A percentile compares a stretch with the other conserved stretches of the same genome.
Evolutionary conservation across 768 basidiomycete genomes (phyloP).

Genomic region (Termitomyces sp.): DNA sequence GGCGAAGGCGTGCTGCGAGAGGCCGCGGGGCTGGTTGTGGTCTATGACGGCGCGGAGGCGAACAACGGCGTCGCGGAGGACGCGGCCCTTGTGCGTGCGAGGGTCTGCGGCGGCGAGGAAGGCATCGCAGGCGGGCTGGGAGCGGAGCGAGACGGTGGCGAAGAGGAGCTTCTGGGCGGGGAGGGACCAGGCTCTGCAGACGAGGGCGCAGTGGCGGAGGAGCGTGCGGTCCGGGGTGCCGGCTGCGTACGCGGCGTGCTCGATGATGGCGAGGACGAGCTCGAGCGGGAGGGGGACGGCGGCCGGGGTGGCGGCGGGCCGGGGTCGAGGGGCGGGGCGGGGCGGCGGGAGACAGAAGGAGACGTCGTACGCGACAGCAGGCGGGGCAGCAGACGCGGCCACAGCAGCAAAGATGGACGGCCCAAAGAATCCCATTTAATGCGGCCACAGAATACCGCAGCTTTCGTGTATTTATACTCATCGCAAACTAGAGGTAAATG

Average conservation of each 20-base stretch:
- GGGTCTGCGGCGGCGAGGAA: slow-evolving; percentile 53
- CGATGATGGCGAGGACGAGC: slow-evolving; percentile 61
- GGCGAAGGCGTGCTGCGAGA: not conserved
- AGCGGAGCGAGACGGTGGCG: slow-evolving; percentile 51
- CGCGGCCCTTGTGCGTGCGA: slow-evolving; percentile 43
- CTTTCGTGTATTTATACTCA: not conserved
- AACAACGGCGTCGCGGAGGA: slow-evolving; percentile 52
- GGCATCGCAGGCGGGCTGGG: slow-evolving; percentile 50
- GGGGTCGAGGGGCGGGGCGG: slow-evolving; percentile 19
- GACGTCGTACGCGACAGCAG: slow-evolving; percentile 32
- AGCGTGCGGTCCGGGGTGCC: slow-evolving; percentile 35
- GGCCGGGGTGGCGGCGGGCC: slow-evolving; percentile 19
- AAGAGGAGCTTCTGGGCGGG: slow-evolving; percentile 67
- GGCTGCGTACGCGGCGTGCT: slow-evolving; percentile 46
- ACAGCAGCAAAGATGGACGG: not conserved
- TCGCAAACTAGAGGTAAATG: too few species aligned
- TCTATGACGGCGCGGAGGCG: slow-evolving; percentile 60
- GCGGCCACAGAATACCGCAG: not conserved
- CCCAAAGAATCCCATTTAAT: slow-evolving; percentile 3
- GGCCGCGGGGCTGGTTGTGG: slow-evolving; percentile 57
- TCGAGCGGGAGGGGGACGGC: slow-evolving; percentile 54
- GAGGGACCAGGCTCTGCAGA: slow-evolving; percentile 67
- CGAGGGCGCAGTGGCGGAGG: slow-evolving; percentile 55
- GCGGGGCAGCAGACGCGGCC: not conserved
- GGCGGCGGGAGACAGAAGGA: slow-evolving; percentile 37